phyloP scores from a whole-genome alignment of 305 asterid species.

The Fraxinus angustifolia region DNA sequence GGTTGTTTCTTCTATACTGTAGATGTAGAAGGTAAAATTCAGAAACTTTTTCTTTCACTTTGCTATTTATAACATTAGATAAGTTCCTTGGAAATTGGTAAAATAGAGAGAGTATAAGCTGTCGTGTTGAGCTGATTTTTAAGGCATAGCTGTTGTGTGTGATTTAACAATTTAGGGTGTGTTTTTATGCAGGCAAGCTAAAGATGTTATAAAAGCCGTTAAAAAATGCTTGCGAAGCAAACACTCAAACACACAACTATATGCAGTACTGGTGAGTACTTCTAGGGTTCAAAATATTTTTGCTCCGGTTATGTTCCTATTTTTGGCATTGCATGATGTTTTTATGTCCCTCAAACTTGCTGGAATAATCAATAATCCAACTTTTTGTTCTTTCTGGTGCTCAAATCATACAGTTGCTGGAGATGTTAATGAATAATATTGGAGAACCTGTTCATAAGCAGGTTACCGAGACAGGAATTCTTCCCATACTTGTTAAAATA shows the following conservation, averaged over 20 bases:
- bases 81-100: conserved; percentile 8
- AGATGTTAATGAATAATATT: conserved; percentile 89
- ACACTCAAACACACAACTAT: conserved; percentile 56
- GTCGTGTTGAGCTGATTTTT: not conserved
- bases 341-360: conserved; percentile 2
- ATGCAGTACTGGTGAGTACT: conserved; percentile 63
- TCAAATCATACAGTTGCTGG: conserved; percentile 64
- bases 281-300: conserved; percentile 10
- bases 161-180: conserved; percentile 11
- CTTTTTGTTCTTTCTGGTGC: conserved; percentile 13
- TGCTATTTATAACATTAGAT: not conserved
- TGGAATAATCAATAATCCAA: conserved; percentile 1
- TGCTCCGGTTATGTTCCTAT: conserved; percentile 4
- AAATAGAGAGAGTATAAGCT: not conserved
- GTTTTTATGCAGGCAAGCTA: conserved; percentile 61
- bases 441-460: conserved; percentile 92
- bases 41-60: not conserved
- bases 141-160: not conserved
- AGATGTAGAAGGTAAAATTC: conserved; percentile 2
- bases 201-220: conserved; percentile 80
- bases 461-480: conserved; percentile 72
- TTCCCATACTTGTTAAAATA: conserved; percentile 79
- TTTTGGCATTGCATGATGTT: not conserved
- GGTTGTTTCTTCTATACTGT: not conserved
- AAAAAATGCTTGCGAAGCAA: conserved; percentile 88